Base-by-base conservation (phyloP, 495 filamentous ascomycete species). In the Platismatia glauca region DNA sequence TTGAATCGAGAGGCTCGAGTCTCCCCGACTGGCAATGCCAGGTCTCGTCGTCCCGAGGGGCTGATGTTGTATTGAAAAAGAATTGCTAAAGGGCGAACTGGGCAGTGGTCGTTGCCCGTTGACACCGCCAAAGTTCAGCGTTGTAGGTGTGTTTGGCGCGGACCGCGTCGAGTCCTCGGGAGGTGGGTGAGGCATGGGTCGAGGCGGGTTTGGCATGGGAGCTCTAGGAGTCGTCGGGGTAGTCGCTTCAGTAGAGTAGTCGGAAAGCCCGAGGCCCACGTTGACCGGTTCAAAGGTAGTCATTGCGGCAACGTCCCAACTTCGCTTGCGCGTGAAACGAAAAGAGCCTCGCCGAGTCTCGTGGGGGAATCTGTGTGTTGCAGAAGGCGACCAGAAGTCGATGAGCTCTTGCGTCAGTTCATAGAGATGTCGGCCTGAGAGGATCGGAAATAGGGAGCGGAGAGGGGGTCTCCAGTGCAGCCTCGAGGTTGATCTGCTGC, bases 281-380 rank as follows among this genome's bases (percentile, higher is more conserved):
- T 92, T 91, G 71, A 93, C 88, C 64, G 90, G 84, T 66, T 85
- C 83, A 71, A 93, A 91, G 59, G 86, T 75, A 53, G 83, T 78
- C 82, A 84, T 70, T 22, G 35, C 62, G 63, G 48, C 35, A 41
- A 57, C 34, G 31, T 37, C 16, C 44, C n/a, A 34, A 41, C 35
- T 55, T 50, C 39, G 46, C 46, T 24, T 61, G 48, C 43, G 35
- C 13, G 48, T 41, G 18, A 31, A 53, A 29, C 22, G 46, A 20
- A 20, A 33, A 15, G 13, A 2, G 33, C 37, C 50, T 61, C 37
- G 48, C 27, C 9, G 22, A 79, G 64, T 34, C 63, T 72, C 18
- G 69, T 68, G 72, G 79, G 76, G 6, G 69, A 64, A 16, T 22
- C 39, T 24, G 76, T 73, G 1, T 58, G 57, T 1, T 74, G 66